phyloP scores from a whole-genome alignment of 1,139 yeast species.

The Tardiomyces digboiensis region DNA sequence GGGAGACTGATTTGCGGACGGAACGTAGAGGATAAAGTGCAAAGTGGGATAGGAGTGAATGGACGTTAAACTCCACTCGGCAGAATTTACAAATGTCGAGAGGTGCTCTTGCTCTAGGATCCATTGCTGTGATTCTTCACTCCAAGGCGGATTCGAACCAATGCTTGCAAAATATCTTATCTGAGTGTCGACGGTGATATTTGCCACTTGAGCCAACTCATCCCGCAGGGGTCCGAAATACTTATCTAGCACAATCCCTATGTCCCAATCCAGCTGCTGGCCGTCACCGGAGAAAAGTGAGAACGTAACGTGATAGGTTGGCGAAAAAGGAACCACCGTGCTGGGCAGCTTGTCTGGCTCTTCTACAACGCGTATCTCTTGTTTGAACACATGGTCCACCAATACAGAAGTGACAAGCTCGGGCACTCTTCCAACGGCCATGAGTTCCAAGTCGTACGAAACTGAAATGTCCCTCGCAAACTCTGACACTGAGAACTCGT shows the following conservation, averaged over 20 bases:
- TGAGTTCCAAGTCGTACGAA: conserved; percentile 36
- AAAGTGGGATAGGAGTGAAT: conserved; percentile 46
- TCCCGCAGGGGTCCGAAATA: conserved; percentile 38
- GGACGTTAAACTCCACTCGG: conserved; percentile 62
- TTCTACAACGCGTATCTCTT: conserved; percentile 32
- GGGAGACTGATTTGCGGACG: conserved; percentile 40
- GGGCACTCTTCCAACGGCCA: conserved; percentile 52
- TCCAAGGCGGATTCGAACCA: conserved; percentile 21
- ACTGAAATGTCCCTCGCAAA: conserved; percentile 36
- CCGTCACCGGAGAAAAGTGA: conserved; percentile 53
- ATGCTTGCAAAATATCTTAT: conserved; percentile 57
- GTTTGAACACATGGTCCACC: conserved; percentile 41
- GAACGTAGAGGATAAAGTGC: conserved; percentile 60
- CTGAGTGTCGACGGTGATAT: conserved; percentile 72
- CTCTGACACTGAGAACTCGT: conserved; percentile 25
- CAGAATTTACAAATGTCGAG: conserved; percentile 64
- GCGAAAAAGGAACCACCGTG: conserved; percentile 41
- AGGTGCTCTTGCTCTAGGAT: conserved; percentile 32
- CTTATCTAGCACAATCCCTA: conserved; percentile 33
- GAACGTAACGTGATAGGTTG: conserved; percentile 57
- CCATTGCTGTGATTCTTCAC: conserved; percentile 7
- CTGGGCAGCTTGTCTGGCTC: conserved; percentile 9
- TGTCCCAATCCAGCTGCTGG: conserved; percentile 48
- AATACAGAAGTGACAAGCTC: conserved; percentile 50
- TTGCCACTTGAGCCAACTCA: conserved; percentile 41